Evolutionary conservation across 495 filamentous ascomycete species (phyloP).

Genomic region (Letharia columbiana): DNA sequence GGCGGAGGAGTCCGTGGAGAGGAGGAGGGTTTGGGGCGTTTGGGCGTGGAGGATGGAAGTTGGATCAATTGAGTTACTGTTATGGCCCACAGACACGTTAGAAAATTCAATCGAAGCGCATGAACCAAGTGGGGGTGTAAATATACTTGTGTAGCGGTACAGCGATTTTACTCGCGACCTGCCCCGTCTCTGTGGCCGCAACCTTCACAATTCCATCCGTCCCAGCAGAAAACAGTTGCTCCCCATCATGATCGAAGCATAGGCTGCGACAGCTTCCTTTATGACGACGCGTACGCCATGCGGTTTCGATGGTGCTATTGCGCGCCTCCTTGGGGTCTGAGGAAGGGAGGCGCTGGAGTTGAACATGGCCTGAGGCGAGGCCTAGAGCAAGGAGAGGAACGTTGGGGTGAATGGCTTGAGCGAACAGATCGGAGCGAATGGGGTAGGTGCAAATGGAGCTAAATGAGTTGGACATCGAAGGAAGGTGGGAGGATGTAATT

Average conservation of each 20-base stretch:
- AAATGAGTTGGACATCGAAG: slow-evolving; percentile 59
- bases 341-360: slow-evolving; percentile 69
- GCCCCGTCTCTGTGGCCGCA: slow-evolving; percentile 68
- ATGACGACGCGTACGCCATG: slow-evolving; percentile 82
- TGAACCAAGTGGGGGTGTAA: neutral
- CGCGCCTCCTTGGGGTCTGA: slow-evolving; percentile 45
- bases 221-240: slow-evolving; percentile 74
- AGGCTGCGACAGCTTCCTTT: slow-evolving; percentile 84
- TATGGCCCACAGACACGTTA: too few species aligned
- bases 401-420: slow-evolving; percentile 76
- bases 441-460: slow-evolving; percentile 67
- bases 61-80: slow-evolving; percentile 41
- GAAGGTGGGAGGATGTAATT: neutral
- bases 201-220: slow-evolving; percentile 86
- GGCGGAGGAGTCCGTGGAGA: slow-evolving; percentile 81
- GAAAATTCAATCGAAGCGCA: too few species aligned
- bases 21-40: slow-evolving; percentile 77
- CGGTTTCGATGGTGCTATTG: slow-evolving; percentile 65
- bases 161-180: slow-evolving; percentile 64
- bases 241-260: slow-evolving; percentile 67
- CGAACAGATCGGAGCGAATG: slow-evolving; percentile 77
- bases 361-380: slow-evolving; percentile 74
- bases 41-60: slow-evolving; percentile 72
- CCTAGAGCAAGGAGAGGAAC: slow-evolving; percentile 80
- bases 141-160: slow-evolving; percentile 33